These are phyloP conservation scores for Phytophthora sp. DNA, from an alignment of 352 stramenopile genomes.

Conservation along the genomic window DNA sequence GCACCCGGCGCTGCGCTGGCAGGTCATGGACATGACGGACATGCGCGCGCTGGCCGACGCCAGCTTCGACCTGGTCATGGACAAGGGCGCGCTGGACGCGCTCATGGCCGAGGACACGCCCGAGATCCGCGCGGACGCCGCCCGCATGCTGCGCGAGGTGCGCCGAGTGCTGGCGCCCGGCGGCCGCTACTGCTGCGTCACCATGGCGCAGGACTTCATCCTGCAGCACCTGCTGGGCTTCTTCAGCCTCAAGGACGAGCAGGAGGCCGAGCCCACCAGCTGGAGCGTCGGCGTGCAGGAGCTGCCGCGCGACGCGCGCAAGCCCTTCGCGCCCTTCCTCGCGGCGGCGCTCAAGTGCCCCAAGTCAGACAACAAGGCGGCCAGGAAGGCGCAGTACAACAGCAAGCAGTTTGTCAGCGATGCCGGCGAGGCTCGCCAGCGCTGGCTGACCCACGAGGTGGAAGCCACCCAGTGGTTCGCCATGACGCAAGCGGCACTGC, in stretches of 20 bases:
- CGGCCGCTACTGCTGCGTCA: slow-evolving; percentile 79
- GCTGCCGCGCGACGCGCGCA: slow-evolving; percentile 44
- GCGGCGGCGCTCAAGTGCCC: slow-evolving; percentile 45
- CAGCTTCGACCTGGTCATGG: slow-evolving; percentile 78
- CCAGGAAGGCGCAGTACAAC: slow-evolving; percentile 48
- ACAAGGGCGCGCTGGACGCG: slow-evolving; percentile 85
- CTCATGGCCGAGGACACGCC: slow-evolving; percentile 61
- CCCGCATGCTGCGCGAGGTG: slow-evolving; percentile 77
- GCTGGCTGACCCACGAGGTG: slow-evolving; percentile 62
- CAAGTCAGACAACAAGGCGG: slow-evolving; percentile 18
- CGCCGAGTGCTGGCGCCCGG: slow-evolving; percentile 57
- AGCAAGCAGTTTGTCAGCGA: slow-evolving; percentile 46
- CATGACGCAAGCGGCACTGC: slow-evolving; percentile 56
- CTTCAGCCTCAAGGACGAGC: slow-evolving; percentile 34
- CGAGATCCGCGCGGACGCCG: slow-evolving; percentile 47
- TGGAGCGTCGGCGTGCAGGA: slow-evolving; percentile 51
- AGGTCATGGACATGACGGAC: slow-evolving; percentile 83
- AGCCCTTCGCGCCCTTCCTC: slow-evolving; percentile 65
- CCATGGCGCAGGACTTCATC: slow-evolving; percentile 84
- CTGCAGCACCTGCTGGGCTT: slow-evolving; percentile 60
- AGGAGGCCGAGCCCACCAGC: background rate
- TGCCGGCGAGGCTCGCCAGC: slow-evolving; percentile 31
- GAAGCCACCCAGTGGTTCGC: slow-evolving; percentile 67
- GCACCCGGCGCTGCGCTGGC: slow-evolving; percentile 60
- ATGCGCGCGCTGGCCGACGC: slow-evolving; percentile 47